Evolutionary conservation across 1,139 yeast genomes (phyloP).

Genomic region (Geotrichum macrosporum): DNA sequence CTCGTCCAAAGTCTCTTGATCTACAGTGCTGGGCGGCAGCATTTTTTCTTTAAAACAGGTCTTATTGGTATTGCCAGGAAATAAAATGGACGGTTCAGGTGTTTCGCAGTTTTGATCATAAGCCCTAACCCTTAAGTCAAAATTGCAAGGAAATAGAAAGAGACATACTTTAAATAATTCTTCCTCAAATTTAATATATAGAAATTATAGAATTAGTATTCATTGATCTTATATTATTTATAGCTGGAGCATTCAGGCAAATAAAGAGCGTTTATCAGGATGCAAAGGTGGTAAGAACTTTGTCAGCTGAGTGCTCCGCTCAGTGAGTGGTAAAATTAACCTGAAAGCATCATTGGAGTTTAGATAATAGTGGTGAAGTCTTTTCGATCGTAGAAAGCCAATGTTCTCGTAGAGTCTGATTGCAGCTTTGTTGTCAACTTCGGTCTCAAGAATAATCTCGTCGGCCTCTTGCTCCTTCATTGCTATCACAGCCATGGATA

Average conservation of each 20-base stretch:
- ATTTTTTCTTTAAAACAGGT: too few relatives aligned
- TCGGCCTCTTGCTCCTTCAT: constrained; percentile 67
- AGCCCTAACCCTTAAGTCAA: neutral
- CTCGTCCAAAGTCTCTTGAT: constrained; percentile 1
- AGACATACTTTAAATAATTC: too few relatives aligned
- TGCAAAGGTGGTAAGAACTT: constrained; percentile 25
- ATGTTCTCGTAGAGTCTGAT: constrained; percentile 72
- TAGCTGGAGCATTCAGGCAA: too few relatives aligned
- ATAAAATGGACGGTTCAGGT: too few relatives aligned
- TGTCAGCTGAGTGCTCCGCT: constrained; percentile 46
- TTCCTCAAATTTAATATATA: too few relatives aligned
- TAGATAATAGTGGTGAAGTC: constrained; percentile 79
- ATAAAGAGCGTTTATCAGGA: too few relatives aligned
- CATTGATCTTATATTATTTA: too few relatives aligned
- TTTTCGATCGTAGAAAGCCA: constrained; percentile 78
- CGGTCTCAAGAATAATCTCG: constrained; percentile 88
- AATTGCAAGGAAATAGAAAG: too few relatives aligned
- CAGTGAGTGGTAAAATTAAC: constrained; percentile 62
- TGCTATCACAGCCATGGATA: constrained; percentile 56
- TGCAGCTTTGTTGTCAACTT: constrained; percentile 76
- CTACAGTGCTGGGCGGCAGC: neutral
- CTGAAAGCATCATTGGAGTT: constrained; percentile 92
- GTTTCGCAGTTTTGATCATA: too few relatives aligned
- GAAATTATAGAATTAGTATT: too few relatives aligned
- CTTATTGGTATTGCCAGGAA: too few relatives aligned